Base-by-base conservation (phyloP, 148 eudicot species). In the Rhododendron vialii region DNA sequence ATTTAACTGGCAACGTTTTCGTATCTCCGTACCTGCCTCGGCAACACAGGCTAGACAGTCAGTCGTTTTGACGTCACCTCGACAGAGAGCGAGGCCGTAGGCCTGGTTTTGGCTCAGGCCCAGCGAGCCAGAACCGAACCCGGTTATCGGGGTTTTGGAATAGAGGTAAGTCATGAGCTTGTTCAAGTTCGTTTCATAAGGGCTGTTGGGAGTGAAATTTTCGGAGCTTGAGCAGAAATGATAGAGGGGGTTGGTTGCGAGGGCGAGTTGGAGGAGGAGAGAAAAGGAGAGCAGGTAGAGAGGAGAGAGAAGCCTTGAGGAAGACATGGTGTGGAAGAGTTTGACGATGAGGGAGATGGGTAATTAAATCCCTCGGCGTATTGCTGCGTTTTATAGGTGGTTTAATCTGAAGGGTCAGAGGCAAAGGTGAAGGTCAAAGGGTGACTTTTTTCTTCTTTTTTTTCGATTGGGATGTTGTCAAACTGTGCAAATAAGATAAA, bases 31-130 rank as follows among this genome's bases (percentile, higher is more conserved):
- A 15, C 85, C 45, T 0, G 92, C 91, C 65, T 89, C 36, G 0
- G 50, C 33, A 3, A 88, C 89, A 28, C 93, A 93, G 4, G 83
- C n/a, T 78, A 63, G 50, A 41, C 93, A 91, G 71, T 84, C 90
- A 0, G 41, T 4, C n/a, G 67, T 35, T 0, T 89, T 86, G 63
- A 89, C 87, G 35, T 93, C 92, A 45, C 90, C 90, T 1, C 93
- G 88, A 38, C 94, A 90, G 9, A 88, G 85, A 12, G 88, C 87
- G 1, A 93, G 87, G 41, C 93, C 93, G 24, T 59, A 86, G 81
- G 87, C 76, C 50, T 35, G 80, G 82, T 73, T 26, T 45, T 59
- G 78, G 65, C 8, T 18, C 7, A 30, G 10, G 18, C 90, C 92
- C 1, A 79, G 18, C 0, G 90, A 87, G 71, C 84, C 87, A 41